Evolutionary conservation across 768 basidiomycete genomes (phyloP), one percentile per base, ranked within the genome.

Genomic region (Naematelia aurantialba): DNA sequence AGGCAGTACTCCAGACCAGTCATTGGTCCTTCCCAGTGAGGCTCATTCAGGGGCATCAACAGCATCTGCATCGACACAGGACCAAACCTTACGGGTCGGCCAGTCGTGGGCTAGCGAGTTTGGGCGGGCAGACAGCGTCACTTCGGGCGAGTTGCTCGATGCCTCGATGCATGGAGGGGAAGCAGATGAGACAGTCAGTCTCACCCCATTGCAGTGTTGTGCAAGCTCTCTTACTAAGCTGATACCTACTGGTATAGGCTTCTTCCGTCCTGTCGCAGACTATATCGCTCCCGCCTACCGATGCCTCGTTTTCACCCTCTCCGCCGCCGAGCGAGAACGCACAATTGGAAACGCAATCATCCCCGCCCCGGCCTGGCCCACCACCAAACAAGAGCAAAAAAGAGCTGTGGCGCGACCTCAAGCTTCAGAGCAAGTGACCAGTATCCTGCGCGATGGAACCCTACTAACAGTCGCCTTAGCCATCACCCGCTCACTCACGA

Each of bases 361-460:
- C 61, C 1, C 68, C 66, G 27, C 60, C 46, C 31, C 55, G 24
- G 25, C 44, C 49, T 14, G 21, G 12, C 5, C 45, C 55, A n/a
- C 31, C 21, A n/a, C 29, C 30, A 8, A 39, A 39, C 31, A 69
- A 60, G 50, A 70, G 65, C 50, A 75, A 69, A 61, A 72, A 66
- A 47, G 65, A 69, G 68, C 80, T 98, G 5, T 98, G 94, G 94
- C 85, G 86, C 58, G 91, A 96, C 77, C 83, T 96, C 34, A 97
- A 96, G 75, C 83, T 91, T 34, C 84, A 93, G 29, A 86, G 89
- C 87, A 69, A 48, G 83, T 80, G 21, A 11, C 24, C 27, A 30
- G 24, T 12, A 30, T 5, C 52, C 3, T 53, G 25, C 27, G 21
- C 26, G 8, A 3, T 12, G 5, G 34, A 63, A 22, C 25, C 31